Conservation (phyloP, 129 eudicot species). For the Silybum marianum region DNA sequence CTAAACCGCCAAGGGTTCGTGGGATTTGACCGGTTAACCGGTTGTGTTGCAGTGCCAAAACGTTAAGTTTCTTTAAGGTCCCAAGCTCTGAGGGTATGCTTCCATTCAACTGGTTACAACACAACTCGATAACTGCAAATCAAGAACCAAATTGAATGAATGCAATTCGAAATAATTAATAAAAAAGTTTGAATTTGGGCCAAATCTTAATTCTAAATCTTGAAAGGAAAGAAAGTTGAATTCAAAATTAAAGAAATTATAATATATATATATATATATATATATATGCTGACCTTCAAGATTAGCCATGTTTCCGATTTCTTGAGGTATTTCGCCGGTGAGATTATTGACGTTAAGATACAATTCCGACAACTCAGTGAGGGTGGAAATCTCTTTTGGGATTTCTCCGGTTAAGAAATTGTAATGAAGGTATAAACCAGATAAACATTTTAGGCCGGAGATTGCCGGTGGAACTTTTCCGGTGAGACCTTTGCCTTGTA, state of each 20-base stretch:
- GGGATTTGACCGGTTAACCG: conserved; percentile 67
- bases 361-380: conserved; percentile 75
- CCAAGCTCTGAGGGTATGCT: conserved; percentile 76
- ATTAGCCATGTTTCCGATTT: conserved; percentile 64
- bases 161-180: background rate
- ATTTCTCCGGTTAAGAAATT: conserved; percentile 72
- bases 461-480: conserved; percentile 72
- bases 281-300: conserved; percentile 67
- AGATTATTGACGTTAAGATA: conserved; percentile 84
- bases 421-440: conserved; percentile 91
- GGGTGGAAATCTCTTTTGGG: conserved; percentile 69
- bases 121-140: conserved; percentile 64
- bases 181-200: background rate
- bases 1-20: conserved; percentile 56
- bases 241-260: background rate
- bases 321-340: conserved; percentile 65
- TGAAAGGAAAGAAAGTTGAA: background rate
- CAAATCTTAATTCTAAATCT: conserved; percentile 2
- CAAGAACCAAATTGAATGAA: background rate
- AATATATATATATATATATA: background rate
- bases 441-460: conserved; percentile 72
- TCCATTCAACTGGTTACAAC: conserved; percentile 73
- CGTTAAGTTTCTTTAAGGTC: conserved; percentile 51
- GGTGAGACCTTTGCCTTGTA: conserved; percentile 71
- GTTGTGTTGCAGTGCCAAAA: conserved; percentile 58